Base-by-base conservation (phyloP, 2,329 filamentous ascomycete species). In the Nemania bipapillata region DNA sequence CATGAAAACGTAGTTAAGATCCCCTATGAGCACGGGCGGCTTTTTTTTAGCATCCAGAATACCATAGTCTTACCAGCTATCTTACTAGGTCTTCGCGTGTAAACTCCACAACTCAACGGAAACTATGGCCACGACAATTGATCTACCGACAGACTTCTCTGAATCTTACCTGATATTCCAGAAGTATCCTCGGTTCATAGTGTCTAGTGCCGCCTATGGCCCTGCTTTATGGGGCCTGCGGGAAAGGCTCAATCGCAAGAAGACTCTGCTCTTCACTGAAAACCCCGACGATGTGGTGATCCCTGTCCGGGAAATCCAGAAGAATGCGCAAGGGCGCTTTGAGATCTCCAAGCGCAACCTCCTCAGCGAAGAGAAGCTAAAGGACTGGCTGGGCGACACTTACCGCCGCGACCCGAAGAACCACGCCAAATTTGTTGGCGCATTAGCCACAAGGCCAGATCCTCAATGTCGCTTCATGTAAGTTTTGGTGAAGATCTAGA, bases 401-500 rank as follows among this genome's bases (percentile, higher is more conserved):
- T 63, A 59, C n/a, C 45, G 50, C 30, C 35, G 37, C n/a, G 64
- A 70, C 20, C 7, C 35, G 9, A 56, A 55, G 9, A 56, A 70
- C 22, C 54, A 57, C 15, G 58, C 26, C n/a, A 66, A 67, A 61
- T 59, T 60, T 30, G 37, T 52, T 15, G 67, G 67, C 24, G 54
- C 64, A 30, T 32, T 70, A 17, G 67, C 63, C 28, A 66, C 67
- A 3, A 66, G 32, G 37, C 49, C 59, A n/a, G 67, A 70, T 60
- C 67, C 75, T 53, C 70, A 65, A 63, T 77, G 74, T 54, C 74
- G 75, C n/a, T 77, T 76, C 49, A 74, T 77, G 75, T 77, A 63
- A 68, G 72, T 68, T 35, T 6, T 45, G n/a, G n/a, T n/a, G n/a
- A n/a, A n/a, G n/a, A n/a, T n/a, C n/a, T n/a, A n/a, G n/a, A n/a